Evolutionary conservation across 2,329 filamentous ascomycete genomes (phyloP).

Genomic region (Mycosphaerella sp.): DNA sequence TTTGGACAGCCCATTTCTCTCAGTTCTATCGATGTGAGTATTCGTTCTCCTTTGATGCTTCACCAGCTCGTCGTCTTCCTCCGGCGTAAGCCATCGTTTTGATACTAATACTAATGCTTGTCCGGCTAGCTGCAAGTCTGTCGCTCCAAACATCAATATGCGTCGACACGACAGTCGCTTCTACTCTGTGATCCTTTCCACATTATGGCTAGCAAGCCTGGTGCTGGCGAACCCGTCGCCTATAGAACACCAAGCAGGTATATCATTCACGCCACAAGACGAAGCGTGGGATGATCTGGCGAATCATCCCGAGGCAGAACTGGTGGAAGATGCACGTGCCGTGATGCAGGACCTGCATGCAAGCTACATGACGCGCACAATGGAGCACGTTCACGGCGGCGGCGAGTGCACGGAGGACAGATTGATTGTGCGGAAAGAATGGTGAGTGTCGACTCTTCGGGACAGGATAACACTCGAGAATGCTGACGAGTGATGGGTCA

Average conservation of each 20-base stretch:
- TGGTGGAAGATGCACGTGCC: not conserved
- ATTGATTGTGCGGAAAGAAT: constrained; percentile 23
- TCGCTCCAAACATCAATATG: no score
- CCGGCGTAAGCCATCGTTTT: no score
- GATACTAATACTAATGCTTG: no score
- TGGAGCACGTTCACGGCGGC: not conserved
- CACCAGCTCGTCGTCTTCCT: no score
- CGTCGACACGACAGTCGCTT: no score
- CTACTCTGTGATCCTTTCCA: no score
- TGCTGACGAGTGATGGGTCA: constrained; percentile 18
- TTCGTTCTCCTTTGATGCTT: no score
- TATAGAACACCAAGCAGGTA: constrained; percentile 1
- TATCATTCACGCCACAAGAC: not conserved
- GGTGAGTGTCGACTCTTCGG: constrained; percentile 11
- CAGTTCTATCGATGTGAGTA: no score
- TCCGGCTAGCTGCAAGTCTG: no score
- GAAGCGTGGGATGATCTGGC: not conserved
- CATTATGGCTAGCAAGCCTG: no score
- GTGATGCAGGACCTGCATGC: constrained; percentile 4
- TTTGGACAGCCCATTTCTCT: no score
- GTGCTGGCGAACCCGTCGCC: not conserved
- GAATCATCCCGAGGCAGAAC: not conserved
- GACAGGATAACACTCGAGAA: not conserved
- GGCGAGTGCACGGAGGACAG: constrained; percentile 25
- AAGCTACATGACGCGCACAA: constrained; percentile 1